A percentile compares a stretch with the other conserved stretches of the same genome.
These are phyloP conservation scores for Craspedostauros australis DNA, from an alignment of 108 stramenopile genomes.

Conservation along the genomic window DNA sequence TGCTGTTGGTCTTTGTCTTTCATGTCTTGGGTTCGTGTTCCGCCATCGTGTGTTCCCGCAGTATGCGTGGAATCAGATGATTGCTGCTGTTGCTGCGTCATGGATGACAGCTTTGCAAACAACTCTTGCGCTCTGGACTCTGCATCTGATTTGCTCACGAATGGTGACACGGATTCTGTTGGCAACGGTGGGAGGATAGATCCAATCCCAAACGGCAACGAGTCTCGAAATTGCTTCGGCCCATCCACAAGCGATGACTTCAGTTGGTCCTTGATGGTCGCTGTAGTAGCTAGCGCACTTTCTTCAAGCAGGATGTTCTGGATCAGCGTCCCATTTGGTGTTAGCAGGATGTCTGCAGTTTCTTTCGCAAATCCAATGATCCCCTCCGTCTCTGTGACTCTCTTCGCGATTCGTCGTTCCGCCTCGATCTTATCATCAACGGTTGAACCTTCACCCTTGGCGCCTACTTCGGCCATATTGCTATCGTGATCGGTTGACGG, in stretches of 20 bases:
- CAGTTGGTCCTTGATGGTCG: slow-evolving; percentile 24
- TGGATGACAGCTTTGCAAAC: slow-evolving; percentile 10
- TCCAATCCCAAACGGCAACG: slow-evolving; percentile 24
- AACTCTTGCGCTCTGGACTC: slow-evolving; percentile 23
- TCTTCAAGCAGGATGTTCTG: slow-evolving; percentile 27
- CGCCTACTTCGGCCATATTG: too few species aligned
- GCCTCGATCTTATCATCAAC: neutral
- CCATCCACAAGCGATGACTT: slow-evolving; percentile 7
- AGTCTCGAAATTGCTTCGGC: slow-evolving; percentile 14
- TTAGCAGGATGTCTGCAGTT: slow-evolving; percentile 26
- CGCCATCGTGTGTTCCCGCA: neutral
- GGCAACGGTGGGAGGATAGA: slow-evolving; percentile 14
- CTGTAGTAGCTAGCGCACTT: slow-evolving; percentile 21
- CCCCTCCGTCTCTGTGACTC: slow-evolving; percentile 12
- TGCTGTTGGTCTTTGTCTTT: neutral
- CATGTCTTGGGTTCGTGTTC: neutral
- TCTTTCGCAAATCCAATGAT: slow-evolving; percentile 26
- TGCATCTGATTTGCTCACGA: slow-evolving; percentile 18
- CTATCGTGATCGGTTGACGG: neutral
- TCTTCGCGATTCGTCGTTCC: neutral
- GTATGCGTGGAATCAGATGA: slow-evolving; percentile 1
- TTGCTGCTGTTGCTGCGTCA: neutral
- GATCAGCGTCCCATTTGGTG: slow-evolving; percentile 20
- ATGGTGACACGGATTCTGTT: slow-evolving; percentile 8
- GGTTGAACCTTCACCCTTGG: neutral